A percentile compares a stretch with the other conserved stretches of the same genome.
Conservation (phyloP, 306 rosid genomes). For the Urtica urens region DNA sequence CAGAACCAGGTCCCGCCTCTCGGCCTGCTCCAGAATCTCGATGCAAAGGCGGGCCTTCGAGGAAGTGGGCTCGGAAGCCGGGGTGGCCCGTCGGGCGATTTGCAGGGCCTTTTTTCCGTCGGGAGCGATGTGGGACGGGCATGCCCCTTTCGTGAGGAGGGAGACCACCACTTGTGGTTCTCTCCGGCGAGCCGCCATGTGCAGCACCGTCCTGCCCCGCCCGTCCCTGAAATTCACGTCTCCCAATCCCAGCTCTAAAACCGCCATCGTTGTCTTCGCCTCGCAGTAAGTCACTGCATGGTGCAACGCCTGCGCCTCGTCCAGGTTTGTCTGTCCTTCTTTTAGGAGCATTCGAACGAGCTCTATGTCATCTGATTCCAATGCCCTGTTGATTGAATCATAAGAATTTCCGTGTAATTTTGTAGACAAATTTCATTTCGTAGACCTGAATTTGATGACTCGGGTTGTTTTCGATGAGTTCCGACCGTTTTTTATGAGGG, state of each 20-base stretch:
- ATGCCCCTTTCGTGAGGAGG: slow-evolving; percentile 53
- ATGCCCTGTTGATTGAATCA: too few species aligned
- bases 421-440: too few species aligned
- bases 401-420: too few species aligned
- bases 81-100: slow-evolving; percentile 40
- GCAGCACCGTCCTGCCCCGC: slow-evolving; percentile 52
- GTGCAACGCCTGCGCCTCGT: slow-evolving; percentile 58
- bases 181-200: slow-evolving; percentile 42
- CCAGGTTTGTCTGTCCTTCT: slow-evolving; percentile 48
- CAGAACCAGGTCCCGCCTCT: slow-evolving; percentile 49
- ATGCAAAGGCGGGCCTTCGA: slow-evolving; percentile 37
- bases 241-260: slow-evolving; percentile 58
- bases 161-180: slow-evolving; percentile 60
- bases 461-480: too few species aligned
- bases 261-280: slow-evolving; percentile 39
- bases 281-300: slow-evolving; percentile 57
- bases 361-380: slow-evolving; percentile 60
- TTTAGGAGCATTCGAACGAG: slow-evolving; percentile 47
- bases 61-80: slow-evolving; percentile 34
- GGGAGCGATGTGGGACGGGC: slow-evolving; percentile 44
- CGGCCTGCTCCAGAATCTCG: slow-evolving; percentile 71
- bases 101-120: slow-evolving; percentile 65
- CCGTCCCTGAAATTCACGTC: slow-evolving; percentile 40
- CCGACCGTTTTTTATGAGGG: too few species aligned
- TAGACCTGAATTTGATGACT: too few species aligned